Evolutionary conservation across 2,329 filamentous ascomycete species (phyloP), one percentile per base, ranked within the genome.

Genomic region (Cladophialophora exuberans): DNA sequence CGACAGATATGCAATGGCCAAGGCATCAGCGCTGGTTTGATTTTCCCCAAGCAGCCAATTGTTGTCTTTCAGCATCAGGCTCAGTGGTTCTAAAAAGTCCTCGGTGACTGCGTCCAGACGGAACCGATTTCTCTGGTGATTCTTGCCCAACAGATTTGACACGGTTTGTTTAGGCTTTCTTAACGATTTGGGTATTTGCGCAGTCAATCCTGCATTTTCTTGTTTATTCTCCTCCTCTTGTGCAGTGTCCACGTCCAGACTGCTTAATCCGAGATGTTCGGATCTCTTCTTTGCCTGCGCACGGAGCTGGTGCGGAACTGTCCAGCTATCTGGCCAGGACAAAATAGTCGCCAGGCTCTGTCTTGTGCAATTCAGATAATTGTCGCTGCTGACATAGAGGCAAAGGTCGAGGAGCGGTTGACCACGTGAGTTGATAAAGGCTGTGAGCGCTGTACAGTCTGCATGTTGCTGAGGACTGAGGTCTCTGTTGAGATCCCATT

Each of bases 281-380:
- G 89, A 92, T 61, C 87, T 81, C 59, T 78, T 73, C 66, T 88
- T 82, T 25, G 92, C 91, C 31, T 83, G 79, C 9, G 84, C 78
- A 45, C 91, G 88, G 50, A 90, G 78, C 52, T 83, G 78, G 0
- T 88, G 85, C 2, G 92, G 92, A 4, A 95, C 79, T 36, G 88
- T 88, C 83, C 94, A 99, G 65, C 92, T 92, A 59, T 91, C 80
- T 15, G 94, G 91, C 79, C 94, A 96, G 35, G 88, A 83, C 33
- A 97, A 83, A 53, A 97, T 82, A 4, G 78, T 76, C 62, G 86
- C 90, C 74, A 91, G 96, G 31, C 90, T 87, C 2, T 90, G 89
- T 13, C 90, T 85, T 3, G 91, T 96, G 44, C 81, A 76, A 38
- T 80, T 77, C 52, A 85, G 79, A 82, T 94, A 99, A 76, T 97